A percentile compares a stretch with the other conserved stretches of the same genome.
Conservation (phyloP, 371 early-diverging fungal genomes). For the Haplosporangium sp. region DNA sequence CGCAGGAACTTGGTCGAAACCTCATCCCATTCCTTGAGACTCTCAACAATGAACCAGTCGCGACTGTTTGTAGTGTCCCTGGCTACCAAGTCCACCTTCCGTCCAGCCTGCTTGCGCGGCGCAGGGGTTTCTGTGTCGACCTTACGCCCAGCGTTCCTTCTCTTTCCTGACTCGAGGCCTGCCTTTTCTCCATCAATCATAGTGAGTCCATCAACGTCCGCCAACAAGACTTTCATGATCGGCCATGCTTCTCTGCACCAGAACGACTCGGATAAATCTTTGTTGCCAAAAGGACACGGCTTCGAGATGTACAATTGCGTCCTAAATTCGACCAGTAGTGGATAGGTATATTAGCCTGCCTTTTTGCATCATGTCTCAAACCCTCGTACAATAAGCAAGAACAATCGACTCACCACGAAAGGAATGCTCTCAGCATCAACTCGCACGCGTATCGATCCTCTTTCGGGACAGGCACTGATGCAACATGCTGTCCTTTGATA, state of each 20-base stretch:
- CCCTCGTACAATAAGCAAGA: conserved; percentile 7
- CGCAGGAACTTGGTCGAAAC: conserved; percentile 17
- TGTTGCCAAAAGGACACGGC: conserved; percentile 33
- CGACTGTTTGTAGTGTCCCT: conserved; percentile 21
- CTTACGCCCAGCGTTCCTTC: conserved; percentile 16
- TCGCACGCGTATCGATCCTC: conserved; percentile 34
- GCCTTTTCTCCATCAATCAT: conserved; percentile 43
- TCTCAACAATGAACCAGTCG: conserved; percentile 43
- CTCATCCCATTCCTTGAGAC: conserved; percentile 42
- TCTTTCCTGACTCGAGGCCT: conserved; percentile 25
- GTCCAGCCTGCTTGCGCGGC: conserved; percentile 30
- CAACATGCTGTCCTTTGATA: conserved; percentile 15
- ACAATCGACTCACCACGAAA: conserved; percentile 29
- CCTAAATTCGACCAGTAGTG: conserved; percentile 3
- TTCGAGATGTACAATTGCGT: conserved; percentile 20
- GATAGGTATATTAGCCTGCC: conserved; percentile 5
- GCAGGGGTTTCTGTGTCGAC: conserved; percentile 10
- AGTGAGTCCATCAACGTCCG: conserved; percentile 29
- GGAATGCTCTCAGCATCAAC: conserved; percentile 20
- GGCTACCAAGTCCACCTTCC: conserved; percentile 39
- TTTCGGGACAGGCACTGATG: conserved; percentile 27
- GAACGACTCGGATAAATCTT: conserved; percentile 31
- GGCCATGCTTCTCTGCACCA: conserved; percentile 44
- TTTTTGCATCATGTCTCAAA: not conserved
- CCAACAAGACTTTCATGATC: conserved; percentile 28